phyloP scores from a whole-genome alignment of 257 asterid species.

The Verbena officinalis region DNA sequence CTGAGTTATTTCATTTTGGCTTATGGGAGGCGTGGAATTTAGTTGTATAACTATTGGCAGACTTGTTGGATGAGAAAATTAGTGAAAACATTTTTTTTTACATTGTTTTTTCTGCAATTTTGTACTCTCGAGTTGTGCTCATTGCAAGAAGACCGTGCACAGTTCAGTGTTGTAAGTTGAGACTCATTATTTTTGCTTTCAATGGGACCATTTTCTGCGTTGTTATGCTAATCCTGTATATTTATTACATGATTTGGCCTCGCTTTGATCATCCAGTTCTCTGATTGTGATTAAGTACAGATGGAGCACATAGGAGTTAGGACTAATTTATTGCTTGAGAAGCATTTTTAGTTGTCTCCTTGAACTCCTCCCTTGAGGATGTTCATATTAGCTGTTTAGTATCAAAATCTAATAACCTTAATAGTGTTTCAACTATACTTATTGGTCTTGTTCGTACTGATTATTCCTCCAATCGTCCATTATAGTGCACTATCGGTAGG shows the following conservation, averaged over 20 bases:
- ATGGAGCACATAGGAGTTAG: not conserved
- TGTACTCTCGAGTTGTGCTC: constrained; percentile 3
- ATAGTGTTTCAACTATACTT: too few species aligned
- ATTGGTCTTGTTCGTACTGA: too few species aligned
- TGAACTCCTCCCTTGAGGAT: too few species aligned
- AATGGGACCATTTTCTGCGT: not conserved
- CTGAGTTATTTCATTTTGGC: not conserved
- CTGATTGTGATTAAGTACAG: not conserved
- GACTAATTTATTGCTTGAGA: not conserved
- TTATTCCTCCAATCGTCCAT: too few species aligned
- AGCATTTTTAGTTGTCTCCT: not conserved
- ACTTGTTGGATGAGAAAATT: constrained; percentile 20
- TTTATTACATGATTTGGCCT: not conserved
- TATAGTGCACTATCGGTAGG: too few species aligned
- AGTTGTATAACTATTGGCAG: not conserved
- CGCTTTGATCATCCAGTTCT: not conserved
- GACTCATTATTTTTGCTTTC: not conserved
- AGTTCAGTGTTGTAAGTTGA: constrained; percentile 5
- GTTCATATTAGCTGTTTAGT: too few species aligned
- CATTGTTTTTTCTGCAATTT: not conserved
- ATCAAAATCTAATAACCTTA: too few species aligned
- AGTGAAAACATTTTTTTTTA: not conserved
- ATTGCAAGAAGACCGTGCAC: constrained; percentile 4
- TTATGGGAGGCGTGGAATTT: not conserved
- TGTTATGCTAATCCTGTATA: not conserved